Base-by-base conservation (phyloP, 352 stramenopile genomes). In the Phytophthora syringae region DNA sequence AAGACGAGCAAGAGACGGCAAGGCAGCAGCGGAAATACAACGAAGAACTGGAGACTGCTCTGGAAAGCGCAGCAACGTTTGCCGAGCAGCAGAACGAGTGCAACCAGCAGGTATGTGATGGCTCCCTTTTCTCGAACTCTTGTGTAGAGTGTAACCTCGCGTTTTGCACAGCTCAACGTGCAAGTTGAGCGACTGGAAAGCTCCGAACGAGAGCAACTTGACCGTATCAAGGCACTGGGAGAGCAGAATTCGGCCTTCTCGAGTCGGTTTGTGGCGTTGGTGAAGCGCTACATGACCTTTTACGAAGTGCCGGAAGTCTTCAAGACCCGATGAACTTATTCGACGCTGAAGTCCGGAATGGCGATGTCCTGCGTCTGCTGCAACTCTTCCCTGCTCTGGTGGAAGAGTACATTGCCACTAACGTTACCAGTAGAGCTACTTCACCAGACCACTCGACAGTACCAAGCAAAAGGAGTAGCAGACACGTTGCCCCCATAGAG, bases 301-400 rank as follows among this genome's bases (percentile, higher is more conserved):
- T 28, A 1, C 55, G 64, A 4, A 28, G 40, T 37, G 62, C 67
- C 44, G 47, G 51, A 20, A 64, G 42, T 32, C 28, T 75, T 20
- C 67, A 60, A 10, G 51, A 72, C n/a, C 43, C 51, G 7, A 37
- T 75, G 42, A 63, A 52, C 5, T n/a, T 50, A 6, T 60, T 71
- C 11, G 54, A 74, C 1, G 12, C 36, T 15, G 67, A 74, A 50
- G 18, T 72, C 2, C 53, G 70, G 37, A 60, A 62, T 24, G 77
- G 77, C 3, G 74, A 89, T 24, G 32, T 85, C 0, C 37, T 81
- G 22, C 42, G 73, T 40, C 65, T 88, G 67, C 53, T 90, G 45
- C 80, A 84, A 21, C 40, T 82, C 13, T 84, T 90, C 13, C 77
- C 83, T 5, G 55, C 65, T 20, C 53, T 89, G 20, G 42, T 92